phyloP scores from a whole-genome alignment of 352 stramenopile species.

The Phytophthora syringae region DNA sequence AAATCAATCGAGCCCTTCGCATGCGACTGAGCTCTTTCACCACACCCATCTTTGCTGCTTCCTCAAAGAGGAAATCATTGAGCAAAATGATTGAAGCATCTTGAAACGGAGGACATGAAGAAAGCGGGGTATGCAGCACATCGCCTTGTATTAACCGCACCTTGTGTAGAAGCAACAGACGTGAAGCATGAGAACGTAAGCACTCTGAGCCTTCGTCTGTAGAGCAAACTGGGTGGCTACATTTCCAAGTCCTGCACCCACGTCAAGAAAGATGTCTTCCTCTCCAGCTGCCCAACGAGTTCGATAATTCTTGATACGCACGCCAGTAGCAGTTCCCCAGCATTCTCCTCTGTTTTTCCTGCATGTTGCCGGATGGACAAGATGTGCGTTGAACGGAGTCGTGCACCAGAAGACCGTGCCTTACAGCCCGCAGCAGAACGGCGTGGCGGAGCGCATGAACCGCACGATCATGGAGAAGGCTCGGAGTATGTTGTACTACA shows the following conservation, averaged over 20 bases:
- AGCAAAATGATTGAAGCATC: neutral
- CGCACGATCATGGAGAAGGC: too few species aligned
- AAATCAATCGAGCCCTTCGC: slow-evolving; percentile 7
- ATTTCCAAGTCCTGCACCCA: slow-evolving; percentile 5
- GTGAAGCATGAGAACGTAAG: neutral
- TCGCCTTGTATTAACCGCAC: neutral
- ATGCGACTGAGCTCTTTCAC: slow-evolving; percentile 3
- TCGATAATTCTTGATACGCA: neutral
- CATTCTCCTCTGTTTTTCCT: slow-evolving; percentile 11
- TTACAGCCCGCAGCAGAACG: slow-evolving; percentile 27
- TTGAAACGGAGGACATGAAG: neutral
- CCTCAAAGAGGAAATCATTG: slow-evolving; percentile 6
- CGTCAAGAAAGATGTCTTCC: slow-evolving; percentile 9
- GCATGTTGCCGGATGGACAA: slow-evolving; percentile 1
- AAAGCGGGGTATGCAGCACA: slow-evolving; percentile 5
- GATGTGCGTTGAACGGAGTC: too few species aligned
- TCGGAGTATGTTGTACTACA: slow-evolving; percentile 38
- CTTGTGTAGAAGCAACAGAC: slow-evolving; percentile 4
- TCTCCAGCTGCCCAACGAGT: neutral
- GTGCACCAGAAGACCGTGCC: slow-evolving; percentile 20
- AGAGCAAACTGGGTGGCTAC: slow-evolving; percentile 3
- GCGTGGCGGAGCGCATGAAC: slow-evolving; percentile 27
- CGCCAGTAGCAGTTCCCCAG: slow-evolving; percentile 9
- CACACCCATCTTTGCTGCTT: slow-evolving; percentile 7
- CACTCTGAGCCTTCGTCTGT: neutral